A percentile compares a stretch with the other conserved stretches of the same genome.
Conservation (phyloP, 805 yeast species). For the Wickerhamiella brachini region DNA sequence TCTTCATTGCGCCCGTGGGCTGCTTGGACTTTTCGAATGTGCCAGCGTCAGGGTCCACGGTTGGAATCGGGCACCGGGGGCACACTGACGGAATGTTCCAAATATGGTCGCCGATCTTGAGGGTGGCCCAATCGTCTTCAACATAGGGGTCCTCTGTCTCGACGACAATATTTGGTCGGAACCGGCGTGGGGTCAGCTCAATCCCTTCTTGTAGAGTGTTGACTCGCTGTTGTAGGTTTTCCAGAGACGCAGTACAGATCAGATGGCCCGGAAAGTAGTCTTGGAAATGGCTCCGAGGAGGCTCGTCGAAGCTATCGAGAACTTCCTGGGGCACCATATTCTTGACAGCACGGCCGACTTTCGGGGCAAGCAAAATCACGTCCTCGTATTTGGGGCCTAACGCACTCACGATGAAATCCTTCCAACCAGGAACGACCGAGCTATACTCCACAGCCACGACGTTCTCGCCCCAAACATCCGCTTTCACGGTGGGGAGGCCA, state of each 20-base stretch:
- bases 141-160: conserved; percentile 22
- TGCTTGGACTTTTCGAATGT: conserved; percentile 13
- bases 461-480: conserved; percentile 20
- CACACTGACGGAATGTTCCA: conserved; percentile 20
- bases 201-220: conserved; percentile 11
- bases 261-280: conserved; percentile 23
- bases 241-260: conserved; percentile 18
- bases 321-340: neutral
- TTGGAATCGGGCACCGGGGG: conserved; percentile 24
- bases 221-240: conserved; percentile 17
- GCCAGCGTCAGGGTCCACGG: conserved; percentile 20
- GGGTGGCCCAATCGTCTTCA: conserved; percentile 24
- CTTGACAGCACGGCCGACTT: conserved; percentile 15
- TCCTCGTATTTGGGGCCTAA: conserved; percentile 5
- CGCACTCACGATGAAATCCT: conserved; percentile 6
- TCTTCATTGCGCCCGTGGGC: conserved; percentile 21
- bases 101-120: conserved; percentile 15
- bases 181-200: conserved; percentile 15
- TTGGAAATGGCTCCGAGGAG: conserved; percentile 17
- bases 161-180: conserved; percentile 23
- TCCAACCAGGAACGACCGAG: conserved; percentile 9
- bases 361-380: conserved; percentile 17
- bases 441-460: conserved; percentile 18
- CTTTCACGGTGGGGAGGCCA: conserved; percentile 6
- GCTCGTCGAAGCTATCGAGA: neutral